Base-by-base conservation (phyloP, 306 rosid genomes). In the Cercis canadensis region DNA sequence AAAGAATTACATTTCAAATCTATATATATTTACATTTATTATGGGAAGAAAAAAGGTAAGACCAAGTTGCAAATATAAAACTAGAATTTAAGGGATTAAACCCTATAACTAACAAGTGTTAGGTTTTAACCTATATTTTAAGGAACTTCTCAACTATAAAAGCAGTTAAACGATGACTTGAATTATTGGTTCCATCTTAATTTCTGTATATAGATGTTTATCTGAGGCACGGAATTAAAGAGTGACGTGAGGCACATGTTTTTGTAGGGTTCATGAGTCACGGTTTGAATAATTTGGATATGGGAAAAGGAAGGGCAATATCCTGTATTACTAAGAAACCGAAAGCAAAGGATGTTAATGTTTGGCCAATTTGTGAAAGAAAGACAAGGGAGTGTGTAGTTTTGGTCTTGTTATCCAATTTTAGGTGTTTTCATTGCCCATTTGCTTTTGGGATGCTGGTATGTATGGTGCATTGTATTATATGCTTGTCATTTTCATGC, bases 221-320 rank as follows among this genome's bases (percentile, higher is more conserved):
- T 65, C 79, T 56, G 16, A 69, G 29, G 69, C 34, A 82, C 85
- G 87, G 76, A 81, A 72, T 65, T 72, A 72, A 59, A 69, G 72
- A 81, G 36, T 62, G 72, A 72, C 54, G 69, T 51, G 70, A 74
- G 67, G 41, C 53, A 47, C 69, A 19, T 10, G 19, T 13, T 45
- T 75, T 70, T 44, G 14, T 56, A 10, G 52, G 69, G 39, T 75
- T 21, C 2, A 33, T 66, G 59, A 31, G 37, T 57, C 63, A 44
- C 59, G 82, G 37, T 60, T 75, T 62, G 36, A 57, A 63, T 74
- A 21, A 44, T 44, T 57, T 51, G 11, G 65, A 24, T 24, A 70
- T 64, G 71, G 49, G 16, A 57, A 58, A 53, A 29, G 56, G n/a
- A n/a, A n/a, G n/a, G n/a, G n/a, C n/a, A n/a, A n/a, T n/a, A n/a